These are phyloP conservation scores for Pythium apleroticum DNA, from an alignment of 352 stramenopile species.

Conservation along the genomic window DNA sequence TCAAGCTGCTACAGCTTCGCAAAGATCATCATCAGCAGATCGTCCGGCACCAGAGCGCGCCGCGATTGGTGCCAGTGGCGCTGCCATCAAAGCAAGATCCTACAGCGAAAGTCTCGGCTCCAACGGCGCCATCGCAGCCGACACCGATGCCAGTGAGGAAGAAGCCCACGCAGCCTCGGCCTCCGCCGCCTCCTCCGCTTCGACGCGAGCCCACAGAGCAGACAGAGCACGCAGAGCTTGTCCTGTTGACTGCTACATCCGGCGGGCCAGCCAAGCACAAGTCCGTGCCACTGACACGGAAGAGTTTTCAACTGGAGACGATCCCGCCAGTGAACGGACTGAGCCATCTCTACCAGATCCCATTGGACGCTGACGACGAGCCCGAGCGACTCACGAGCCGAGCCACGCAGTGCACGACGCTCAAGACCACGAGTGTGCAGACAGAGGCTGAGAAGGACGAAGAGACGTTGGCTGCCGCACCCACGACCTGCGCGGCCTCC, in stretches of 20 bases:
- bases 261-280: not conserved
- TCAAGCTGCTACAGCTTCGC: slow-evolving; percentile 54
- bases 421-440: slow-evolving; percentile 18
- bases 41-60: slow-evolving; percentile 22
- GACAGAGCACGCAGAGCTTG: slow-evolving; percentile 6
- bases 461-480: not conserved
- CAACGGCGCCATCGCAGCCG: not conserved
- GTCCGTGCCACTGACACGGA: slow-evolving; percentile 8
- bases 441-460: slow-evolving; percentile 8
- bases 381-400: not conserved
- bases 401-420: slow-evolving; percentile 14
- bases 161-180: no score
- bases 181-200: slow-evolving; percentile 9
- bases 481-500: no score
- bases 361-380: not conserved
- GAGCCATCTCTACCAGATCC: not conserved
- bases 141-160: not conserved
- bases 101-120: not conserved
- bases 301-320: slow-evolving; percentile 15
- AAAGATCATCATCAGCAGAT: slow-evolving; percentile 31
- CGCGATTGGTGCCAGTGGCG: slow-evolving; percentile 10
- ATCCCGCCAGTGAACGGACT: slow-evolving; percentile 6
- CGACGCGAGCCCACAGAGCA: slow-evolving; percentile 1
- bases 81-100: not conserved
- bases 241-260: slow-evolving; percentile 8